Evolutionary conservation across 23 red algal species (phyloP).

Genomic region (Rhodosorus marinus): DNA sequence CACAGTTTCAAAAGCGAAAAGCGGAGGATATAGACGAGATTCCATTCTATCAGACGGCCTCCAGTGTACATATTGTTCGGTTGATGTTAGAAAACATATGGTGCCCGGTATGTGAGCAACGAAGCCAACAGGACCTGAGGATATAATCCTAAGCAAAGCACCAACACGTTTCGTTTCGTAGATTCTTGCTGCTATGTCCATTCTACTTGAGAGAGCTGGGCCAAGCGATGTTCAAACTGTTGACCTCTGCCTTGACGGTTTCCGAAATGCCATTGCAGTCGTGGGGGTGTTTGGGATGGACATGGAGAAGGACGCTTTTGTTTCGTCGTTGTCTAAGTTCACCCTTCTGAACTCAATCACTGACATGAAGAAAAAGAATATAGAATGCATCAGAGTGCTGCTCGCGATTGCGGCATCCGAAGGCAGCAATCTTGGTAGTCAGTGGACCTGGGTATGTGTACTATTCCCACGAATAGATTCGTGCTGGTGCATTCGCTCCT

Average conservation of each 20-base stretch:
- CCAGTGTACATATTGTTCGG: too few species aligned
- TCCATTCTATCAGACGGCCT: too few species aligned
- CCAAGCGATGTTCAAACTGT: neutral
- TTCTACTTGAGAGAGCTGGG: conserved; percentile 33
- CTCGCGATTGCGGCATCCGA: neutral
- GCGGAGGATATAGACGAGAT: neutral
- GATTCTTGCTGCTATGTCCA: conserved; percentile 82
- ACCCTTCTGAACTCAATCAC: neutral
- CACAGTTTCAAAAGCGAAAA: conserved; percentile 18
- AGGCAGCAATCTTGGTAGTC: neutral
- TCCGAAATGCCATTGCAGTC: neutral
- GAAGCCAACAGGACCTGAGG: neutral
- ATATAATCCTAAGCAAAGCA: neutral
- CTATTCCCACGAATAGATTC: neutral
- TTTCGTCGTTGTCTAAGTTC: neutral
- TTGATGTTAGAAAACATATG: neutral
- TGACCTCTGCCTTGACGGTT: neutral
- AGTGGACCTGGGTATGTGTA: neutral
- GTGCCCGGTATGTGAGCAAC: neutral
- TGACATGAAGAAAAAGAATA: neutral
- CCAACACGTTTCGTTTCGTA: conserved; percentile 37
- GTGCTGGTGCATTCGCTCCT: too few species aligned
- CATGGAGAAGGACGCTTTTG: neutral
- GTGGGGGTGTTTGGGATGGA: neutral
- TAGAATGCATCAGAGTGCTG: neutral